phyloP scores from a whole-genome alignment of 23 red algal genomes.

The Gracilaria domingensis region DNA sequence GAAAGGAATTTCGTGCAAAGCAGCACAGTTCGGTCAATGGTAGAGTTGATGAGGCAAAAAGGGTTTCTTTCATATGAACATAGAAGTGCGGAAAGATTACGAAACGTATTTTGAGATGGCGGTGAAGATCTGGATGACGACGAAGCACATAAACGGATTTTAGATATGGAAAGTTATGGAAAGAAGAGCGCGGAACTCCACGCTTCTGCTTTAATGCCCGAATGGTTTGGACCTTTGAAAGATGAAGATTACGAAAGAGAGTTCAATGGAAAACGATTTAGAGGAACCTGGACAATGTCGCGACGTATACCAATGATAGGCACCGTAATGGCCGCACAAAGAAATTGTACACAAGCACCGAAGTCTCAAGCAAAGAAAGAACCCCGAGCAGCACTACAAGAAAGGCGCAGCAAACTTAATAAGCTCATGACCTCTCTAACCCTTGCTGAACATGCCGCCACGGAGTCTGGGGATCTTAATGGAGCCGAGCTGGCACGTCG shows the following conservation, averaged over 20 bases:
- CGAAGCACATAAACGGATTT: no score
- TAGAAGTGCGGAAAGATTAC: no score
- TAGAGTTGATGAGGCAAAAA: slow-evolving; percentile 15
- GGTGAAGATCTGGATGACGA: no score
- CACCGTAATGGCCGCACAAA: background rate
- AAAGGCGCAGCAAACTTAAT: background rate
- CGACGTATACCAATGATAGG: background rate
- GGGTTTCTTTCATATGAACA: background rate
- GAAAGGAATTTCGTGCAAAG: slow-evolving; percentile 21
- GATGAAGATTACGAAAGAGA: background rate
- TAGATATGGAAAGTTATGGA: no score
- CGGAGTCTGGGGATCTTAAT: background rate
- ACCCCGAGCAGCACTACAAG: no score
- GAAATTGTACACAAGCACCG: no score
- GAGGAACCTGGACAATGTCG: slow-evolving; percentile 3
- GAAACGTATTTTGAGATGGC: no score
- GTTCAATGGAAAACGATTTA: slow-evolving; percentile 41
- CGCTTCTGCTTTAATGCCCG: background rate
- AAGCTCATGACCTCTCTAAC: slow-evolving; percentile 29
- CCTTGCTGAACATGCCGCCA: background rate
- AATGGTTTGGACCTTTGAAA: background rate
- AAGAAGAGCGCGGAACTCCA: no score
- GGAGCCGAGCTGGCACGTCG: slow-evolving; percentile 3
- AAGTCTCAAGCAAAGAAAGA: no score
- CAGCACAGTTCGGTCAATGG: slow-evolving; percentile 22